phyloP scores from a whole-genome alignment of 192 early-diverging fungal species.

The Gonapodya sp. region DNA sequence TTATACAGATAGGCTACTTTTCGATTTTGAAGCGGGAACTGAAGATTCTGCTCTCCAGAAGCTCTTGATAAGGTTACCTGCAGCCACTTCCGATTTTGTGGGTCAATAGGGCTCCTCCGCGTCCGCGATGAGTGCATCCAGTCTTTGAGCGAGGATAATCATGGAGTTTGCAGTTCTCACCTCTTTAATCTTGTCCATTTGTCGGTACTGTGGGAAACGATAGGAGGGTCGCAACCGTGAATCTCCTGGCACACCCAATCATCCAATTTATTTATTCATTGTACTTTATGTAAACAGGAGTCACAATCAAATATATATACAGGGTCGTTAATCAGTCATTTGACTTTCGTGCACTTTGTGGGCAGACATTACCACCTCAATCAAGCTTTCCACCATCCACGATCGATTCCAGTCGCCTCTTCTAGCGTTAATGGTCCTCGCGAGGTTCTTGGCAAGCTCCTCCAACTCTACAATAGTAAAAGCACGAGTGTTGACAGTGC shows the following conservation, averaged over 20 bases:
- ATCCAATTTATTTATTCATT: neutral
- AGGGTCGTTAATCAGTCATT: neutral
- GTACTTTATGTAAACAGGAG: neutral
- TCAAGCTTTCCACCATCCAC: conserved; percentile 2
- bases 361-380: neutral
- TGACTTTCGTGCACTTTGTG: neutral
- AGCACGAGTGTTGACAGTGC: neutral
- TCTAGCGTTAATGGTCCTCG: neutral
- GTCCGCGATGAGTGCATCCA: no score
- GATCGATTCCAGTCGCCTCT: neutral
- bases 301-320: neutral
- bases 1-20: no score
- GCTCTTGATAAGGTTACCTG: neutral
- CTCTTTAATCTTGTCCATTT: neutral
- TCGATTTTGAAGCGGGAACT: no score
- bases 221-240: neutral
- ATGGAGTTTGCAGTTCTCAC: neutral
- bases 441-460: neutral
- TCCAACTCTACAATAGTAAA: neutral
- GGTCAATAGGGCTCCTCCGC: neutral
- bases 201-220: no score
- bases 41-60: no score
- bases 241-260: neutral
- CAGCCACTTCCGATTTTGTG: neutral
- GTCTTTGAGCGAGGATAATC: no score